These are phyloP conservation scores for Claviceps paspali DNA, from an alignment of 2,329 filamentous ascomycete species.

Conservation along the genomic window DNA sequence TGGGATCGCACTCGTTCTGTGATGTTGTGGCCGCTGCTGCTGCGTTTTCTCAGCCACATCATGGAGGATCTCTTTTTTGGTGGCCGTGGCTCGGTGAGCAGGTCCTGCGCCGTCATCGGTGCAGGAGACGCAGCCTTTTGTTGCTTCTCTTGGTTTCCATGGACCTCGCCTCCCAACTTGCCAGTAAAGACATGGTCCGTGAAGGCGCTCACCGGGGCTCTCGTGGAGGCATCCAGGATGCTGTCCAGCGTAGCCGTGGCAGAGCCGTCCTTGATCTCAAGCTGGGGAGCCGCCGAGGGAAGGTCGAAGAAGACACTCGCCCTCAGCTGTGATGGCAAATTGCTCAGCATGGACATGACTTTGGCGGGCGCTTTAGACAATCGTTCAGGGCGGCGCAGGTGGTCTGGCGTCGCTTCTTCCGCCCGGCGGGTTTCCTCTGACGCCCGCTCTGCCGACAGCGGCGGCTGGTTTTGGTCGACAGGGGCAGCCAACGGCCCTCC, in stretches of 20 bases:
- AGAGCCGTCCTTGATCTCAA: slow-evolving; percentile 58
- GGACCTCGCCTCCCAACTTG: slow-evolving; percentile 58
- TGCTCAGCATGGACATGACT: slow-evolving; percentile 14
- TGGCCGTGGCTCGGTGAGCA: slow-evolving; percentile 11
- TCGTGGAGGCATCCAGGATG: slow-evolving; percentile 78
- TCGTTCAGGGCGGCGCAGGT: slow-evolving; percentile 19
- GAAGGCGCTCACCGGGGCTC: slow-evolving; percentile 79
- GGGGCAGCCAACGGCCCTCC: slow-evolving; percentile 8
- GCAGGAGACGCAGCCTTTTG: slow-evolving; percentile 18
- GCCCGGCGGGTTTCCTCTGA: no score
- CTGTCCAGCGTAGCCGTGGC: slow-evolving; percentile 80
- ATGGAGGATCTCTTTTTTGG: slow-evolving; percentile 34
- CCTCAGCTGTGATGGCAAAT: slow-evolving; percentile 66
- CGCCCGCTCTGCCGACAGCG: slow-evolving; percentile 4
- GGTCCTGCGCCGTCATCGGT: slow-evolving; percentile 9
- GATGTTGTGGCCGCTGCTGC: slow-evolving; percentile 14
- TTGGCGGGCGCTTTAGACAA: slow-evolving; percentile 17
- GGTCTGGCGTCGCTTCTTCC: slow-evolving; percentile 9
- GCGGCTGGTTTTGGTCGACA: slow-evolving; percentile 1
- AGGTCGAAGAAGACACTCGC: slow-evolving; percentile 85
- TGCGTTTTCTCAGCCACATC: slow-evolving; percentile 30
- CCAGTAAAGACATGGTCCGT: slow-evolving; percentile 78
- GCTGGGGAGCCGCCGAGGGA: slow-evolving; percentile 33
- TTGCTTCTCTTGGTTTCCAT: slow-evolving; percentile 44
- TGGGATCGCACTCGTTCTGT: slow-evolving; percentile 13